Conservation (phyloP, 208 protist genomes). For the Leishmania lainsoni region DNA sequence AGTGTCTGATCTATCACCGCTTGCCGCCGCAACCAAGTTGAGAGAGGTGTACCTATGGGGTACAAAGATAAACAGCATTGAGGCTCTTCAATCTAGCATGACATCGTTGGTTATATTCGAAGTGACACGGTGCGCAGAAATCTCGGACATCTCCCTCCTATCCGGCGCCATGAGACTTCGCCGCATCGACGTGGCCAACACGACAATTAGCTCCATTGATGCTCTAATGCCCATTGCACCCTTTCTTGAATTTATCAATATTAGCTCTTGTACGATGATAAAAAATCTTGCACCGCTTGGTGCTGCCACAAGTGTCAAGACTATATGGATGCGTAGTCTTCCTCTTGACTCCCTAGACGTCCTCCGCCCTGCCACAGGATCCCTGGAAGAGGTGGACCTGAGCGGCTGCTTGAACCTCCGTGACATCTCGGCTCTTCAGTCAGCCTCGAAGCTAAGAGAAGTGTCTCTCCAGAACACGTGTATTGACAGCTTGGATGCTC, state of each 20-base stretch:
- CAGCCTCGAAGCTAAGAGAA: neutral
- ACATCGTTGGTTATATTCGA: neutral
- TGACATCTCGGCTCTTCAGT: constrained; percentile 6
- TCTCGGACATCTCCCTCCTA: constrained; percentile 8
- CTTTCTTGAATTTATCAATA: constrained; percentile 8
- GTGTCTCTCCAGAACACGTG: constrained; percentile 8
- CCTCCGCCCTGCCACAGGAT: neutral
- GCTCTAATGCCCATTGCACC: neutral
- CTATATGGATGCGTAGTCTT: neutral
- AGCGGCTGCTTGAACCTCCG: constrained; percentile 15
- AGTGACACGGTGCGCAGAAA: constrained; percentile 4
- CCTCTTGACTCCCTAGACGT: neutral
- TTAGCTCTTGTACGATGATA: constrained; percentile 3
- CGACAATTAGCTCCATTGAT: constrained; percentile 4
- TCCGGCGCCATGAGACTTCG: neutral
- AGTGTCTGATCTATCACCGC: constrained; percentile 1
- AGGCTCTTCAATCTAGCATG: neutral
- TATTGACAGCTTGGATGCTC: neutral
- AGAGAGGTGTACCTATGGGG: constrained; percentile 16
- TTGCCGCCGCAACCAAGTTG: neutral
- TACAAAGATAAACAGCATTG: constrained; percentile 1
- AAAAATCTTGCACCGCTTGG: constrained; percentile 3
- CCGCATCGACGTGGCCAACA: constrained; percentile 6
- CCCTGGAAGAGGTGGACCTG: constrained; percentile 7
- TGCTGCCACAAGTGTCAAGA: constrained; percentile 2